Evolutionary conservation across 2,329 filamentous ascomycete species (phyloP).

Genomic region (Colletotrichum echinochloae): DNA sequence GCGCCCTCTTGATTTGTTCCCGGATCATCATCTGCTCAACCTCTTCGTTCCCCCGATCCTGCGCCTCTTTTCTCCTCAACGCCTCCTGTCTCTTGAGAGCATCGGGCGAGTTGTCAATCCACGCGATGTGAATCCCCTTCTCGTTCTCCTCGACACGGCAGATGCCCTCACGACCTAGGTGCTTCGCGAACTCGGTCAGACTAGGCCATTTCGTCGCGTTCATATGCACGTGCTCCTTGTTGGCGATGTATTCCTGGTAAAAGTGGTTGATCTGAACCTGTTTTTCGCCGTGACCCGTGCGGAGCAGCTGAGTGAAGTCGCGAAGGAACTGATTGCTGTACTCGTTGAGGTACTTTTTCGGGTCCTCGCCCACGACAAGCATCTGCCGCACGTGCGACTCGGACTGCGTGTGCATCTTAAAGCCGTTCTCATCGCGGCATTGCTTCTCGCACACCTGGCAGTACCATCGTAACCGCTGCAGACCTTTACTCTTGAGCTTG

Average conservation of each 20-base stretch:
- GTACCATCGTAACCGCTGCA: conserved; percentile 90
- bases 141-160: conserved; percentile 90
- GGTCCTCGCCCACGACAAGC: conserved; percentile 86
- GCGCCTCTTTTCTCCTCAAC: conserved; percentile 82
- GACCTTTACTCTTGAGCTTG: conserved; percentile 85
- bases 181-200: conserved; percentile 90
- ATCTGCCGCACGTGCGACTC: conserved; percentile 93
- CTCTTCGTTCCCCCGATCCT: conserved; percentile 92
- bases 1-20: conserved; percentile 85
- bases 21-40: conserved; percentile 84
- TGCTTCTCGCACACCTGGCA: conserved; percentile 81
- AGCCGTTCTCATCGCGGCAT: conserved; percentile 85
- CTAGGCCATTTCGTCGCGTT: conserved; percentile 91
- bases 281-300: conserved; percentile 91
- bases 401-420: conserved; percentile 87
- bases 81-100: conserved; percentile 84
- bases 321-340: conserved; percentile 84
- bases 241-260: conserved; percentile 92
- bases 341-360: conserved; percentile 84
- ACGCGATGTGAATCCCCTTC: conserved; percentile 87
- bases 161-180: conserved; percentile 86
- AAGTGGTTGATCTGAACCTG: conserved; percentile 90
- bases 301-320: conserved; percentile 82
- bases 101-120: conserved; percentile 93
- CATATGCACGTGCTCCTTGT: conserved; percentile 92